phyloP scores from a whole-genome alignment of 225 moss, liverwort and hornwort species.

The Straminergon stramineum region DNA sequence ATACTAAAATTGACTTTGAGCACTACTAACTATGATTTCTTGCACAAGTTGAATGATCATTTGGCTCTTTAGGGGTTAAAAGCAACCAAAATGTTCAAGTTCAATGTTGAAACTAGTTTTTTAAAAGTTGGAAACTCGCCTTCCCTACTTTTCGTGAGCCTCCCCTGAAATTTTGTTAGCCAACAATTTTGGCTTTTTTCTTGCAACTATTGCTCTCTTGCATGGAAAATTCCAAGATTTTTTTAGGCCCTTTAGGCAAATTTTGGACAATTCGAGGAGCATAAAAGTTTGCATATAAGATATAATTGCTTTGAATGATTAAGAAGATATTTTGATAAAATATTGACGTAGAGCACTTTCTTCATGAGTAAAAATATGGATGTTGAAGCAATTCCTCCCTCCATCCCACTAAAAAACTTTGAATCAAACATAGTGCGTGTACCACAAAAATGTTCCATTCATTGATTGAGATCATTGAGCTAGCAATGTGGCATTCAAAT shows the following conservation, averaged over 20 bases:
- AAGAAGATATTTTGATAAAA: background rate
- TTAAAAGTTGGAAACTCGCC: rapidly evolving
- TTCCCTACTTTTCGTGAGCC: rapidly evolving
- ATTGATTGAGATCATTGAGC: background rate
- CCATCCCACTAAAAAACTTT: rapidly evolving
- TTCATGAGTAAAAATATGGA: rapidly evolving
- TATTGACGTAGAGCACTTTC: rapidly evolving
- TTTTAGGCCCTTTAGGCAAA: no score
- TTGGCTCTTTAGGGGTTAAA: rapidly evolving
- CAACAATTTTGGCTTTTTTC: background rate
- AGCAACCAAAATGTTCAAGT: background rate
- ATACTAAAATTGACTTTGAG: background rate
- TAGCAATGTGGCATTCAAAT: background rate
- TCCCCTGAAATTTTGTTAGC: rapidly evolving
- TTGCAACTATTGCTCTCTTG: background rate
- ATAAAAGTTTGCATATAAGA: rapidly evolving
- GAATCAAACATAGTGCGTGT: rapidly evolving
- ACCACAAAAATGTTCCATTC: background rate
- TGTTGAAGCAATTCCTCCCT: no score
- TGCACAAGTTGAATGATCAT: rapidly evolving
- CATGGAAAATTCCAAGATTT: rapidly evolving
- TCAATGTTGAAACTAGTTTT: background rate
- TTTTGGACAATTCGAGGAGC: rapidly evolving
- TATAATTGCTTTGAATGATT: background rate
- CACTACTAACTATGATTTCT: rapidly evolving